Base-by-base conservation (phyloP, 225 moss, liverwort and hornwort genomes). In the Physcomitrellopsis africana region DNA sequence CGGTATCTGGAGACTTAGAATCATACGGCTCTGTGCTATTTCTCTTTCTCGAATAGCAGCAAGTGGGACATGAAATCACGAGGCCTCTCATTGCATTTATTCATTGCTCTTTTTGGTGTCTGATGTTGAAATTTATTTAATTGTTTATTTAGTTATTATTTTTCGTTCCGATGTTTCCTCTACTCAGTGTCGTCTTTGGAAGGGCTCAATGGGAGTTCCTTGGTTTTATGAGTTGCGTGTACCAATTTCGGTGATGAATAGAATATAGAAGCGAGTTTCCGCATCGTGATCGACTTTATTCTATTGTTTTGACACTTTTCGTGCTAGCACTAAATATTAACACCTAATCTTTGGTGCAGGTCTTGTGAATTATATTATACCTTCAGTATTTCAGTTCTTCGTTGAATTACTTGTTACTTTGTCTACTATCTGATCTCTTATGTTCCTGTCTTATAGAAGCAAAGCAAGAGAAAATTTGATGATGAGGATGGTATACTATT, bases 381-480 rank as follows among this genome's bases (percentile, higher is more conserved):
- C 57, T 11, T 68, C 18, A 51, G 10, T 51, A 60, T 17, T 44
- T 62, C 11, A 58, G 47, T 51, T 61, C 32, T 68, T 60, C 22
- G 16, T 61, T 12, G n/a, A 29, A 23, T 67, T 49, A 14, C 23
- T 47, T 41, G 56, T 49, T 62, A 46, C 19, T 57, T 51, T 61
- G 13, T 49, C 75, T 46, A 75, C 70, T 22, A n/a, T 57, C 37
- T 57, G 75, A 63, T 72, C 22, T 46, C 58, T 60, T 65, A 63
- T 78, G 60, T 48, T 37, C 7, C 32, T 29, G 27, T 72, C 56
- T 67, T 60, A 53, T 73, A 75, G 74, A 86, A 81, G 79, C 82
- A 81, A 77, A 75, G 80, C 41, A 96, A 94, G 72, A 83, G 96
- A 51, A 94, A 92, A 72, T 63, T 81, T 32, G 84, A 85, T 51